Evolutionary conservation across 495 filamentous ascomycete genomes (phyloP).

Genomic region (Cercophora scortea): DNA sequence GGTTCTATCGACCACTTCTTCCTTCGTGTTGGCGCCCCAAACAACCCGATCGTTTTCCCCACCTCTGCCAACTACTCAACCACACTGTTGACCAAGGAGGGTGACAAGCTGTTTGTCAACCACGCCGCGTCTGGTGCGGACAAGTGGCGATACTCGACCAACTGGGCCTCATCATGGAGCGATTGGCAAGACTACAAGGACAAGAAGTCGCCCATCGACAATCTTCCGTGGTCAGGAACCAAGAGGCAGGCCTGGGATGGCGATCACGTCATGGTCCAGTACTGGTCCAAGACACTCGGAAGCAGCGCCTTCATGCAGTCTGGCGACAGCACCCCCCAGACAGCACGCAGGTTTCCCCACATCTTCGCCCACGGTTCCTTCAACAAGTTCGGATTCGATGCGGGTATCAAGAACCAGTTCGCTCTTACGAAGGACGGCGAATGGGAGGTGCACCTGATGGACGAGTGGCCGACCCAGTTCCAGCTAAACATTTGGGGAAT

Average conservation of each 20-base stretch:
- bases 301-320: constrained; percentile 58
- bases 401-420: constrained; percentile 48
- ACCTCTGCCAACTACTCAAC: constrained; percentile 51
- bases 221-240: constrained; percentile 50
- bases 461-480: constrained; percentile 53
- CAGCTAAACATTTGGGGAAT: constrained; percentile 53
- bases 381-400: constrained; percentile 61
- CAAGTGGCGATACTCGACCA: constrained; percentile 55
- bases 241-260: constrained; percentile 55
- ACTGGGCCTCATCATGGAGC: constrained; percentile 54
- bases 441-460: constrained; percentile 55
- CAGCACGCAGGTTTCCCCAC: constrained; percentile 54
- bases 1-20: constrained; percentile 36
- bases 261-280: constrained; percentile 59
- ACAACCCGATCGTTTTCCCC: constrained; percentile 53
- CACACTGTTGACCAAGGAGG: constrained; percentile 36
- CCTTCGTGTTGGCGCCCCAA: constrained; percentile 38
- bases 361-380: constrained; percentile 57
- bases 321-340: constrained; percentile 40
- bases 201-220: constrained; percentile 38
- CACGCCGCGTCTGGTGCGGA: constrained; percentile 59
- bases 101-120: constrained; percentile 38
- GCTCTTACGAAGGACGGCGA: constrained; percentile 36
- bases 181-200: constrained; percentile 53
- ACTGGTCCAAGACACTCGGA: constrained; percentile 53